Percentiles rank a stretch among this genome's conserved stretches.
Evolutionary conservation across 495 filamentous ascomycete genomes (phyloP).

Genomic region (Neurospora sp.): DNA sequence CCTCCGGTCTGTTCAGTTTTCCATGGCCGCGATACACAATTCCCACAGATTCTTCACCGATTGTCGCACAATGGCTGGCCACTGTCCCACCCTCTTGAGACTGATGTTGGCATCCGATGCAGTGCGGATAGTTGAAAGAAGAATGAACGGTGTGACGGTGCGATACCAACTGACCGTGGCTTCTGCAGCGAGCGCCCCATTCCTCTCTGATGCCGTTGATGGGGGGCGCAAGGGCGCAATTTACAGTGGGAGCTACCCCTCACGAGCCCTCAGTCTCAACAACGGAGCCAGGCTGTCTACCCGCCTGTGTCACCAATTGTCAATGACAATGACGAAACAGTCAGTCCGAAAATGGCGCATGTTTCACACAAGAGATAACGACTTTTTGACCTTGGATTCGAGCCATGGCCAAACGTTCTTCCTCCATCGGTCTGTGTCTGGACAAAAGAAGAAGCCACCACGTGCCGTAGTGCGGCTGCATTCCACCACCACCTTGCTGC

Average conservation of each 20-base stretch:
- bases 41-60: not conserved
- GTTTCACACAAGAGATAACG: not conserved
- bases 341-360: not conserved
- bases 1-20: not conserved
- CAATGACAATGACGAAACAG: not conserved
- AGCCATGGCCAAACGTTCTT: not conserved
- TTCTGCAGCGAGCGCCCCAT: not conserved
- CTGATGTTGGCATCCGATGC: not conserved
- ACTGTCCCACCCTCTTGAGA: not conserved
- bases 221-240: not conserved
- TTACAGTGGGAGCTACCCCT: not conserved
- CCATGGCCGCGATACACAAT: not conserved
- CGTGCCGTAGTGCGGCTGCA: not conserved
- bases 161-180: not conserved
- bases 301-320: not conserved
- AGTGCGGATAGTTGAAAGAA: not conserved
- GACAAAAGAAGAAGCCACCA: not conserved
- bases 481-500: not conserved
- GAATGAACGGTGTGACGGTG: not conserved
- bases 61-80: not conserved
- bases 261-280: not conserved
- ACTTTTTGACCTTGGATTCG: not conserved
- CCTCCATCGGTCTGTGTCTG: not conserved
- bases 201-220: not conserved
- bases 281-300: not conserved